A percentile compares a stretch with the other conserved stretches of the same genome.
Conservation (phyloP, 1,284 basidiomycete genomes). For the Cystobasidium slooffiae region DNA sequence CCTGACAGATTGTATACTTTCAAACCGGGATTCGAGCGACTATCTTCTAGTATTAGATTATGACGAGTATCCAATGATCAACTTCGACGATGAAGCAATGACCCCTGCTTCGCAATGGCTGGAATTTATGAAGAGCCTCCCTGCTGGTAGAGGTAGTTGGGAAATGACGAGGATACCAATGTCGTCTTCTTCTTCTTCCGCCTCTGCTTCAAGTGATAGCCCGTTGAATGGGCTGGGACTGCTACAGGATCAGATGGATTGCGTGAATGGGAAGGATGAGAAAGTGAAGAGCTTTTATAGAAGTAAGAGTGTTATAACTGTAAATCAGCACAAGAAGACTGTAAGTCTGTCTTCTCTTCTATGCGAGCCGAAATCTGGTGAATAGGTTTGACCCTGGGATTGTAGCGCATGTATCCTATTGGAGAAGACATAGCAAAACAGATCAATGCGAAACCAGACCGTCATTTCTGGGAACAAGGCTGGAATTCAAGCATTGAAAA, state of each 20-base stretch:
- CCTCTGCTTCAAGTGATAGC: not conserved
- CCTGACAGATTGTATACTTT: slow-evolving; percentile 22
- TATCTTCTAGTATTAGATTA: slow-evolving; percentile 30
- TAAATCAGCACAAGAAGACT: slow-evolving; percentile 40
- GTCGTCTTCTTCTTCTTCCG: not conserved
- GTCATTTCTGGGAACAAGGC: not conserved
- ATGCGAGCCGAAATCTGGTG: not conserved
- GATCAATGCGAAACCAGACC: slow-evolving; percentile 18
- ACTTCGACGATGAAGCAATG: slow-evolving; percentile 2
- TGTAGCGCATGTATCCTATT: slow-evolving; percentile 38
- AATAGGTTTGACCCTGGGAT: not conserved
- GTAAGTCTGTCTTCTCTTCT: not conserved
- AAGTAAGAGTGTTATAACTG: slow-evolving; percentile 18
- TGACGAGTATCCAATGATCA: slow-evolving; percentile 37
- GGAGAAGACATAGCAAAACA: slow-evolving; percentile 15
- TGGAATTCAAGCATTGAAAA: slow-evolving; percentile 16
- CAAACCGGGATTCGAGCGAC: slow-evolving; percentile 22
- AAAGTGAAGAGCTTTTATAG: slow-evolving; percentile 34
- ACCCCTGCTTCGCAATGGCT: slow-evolving; percentile 20
- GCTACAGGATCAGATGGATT: slow-evolving; percentile 16
- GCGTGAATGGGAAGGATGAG: slow-evolving; percentile 30
- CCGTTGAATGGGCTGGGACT: not conserved
- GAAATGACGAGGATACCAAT: slow-evolving; percentile 39
- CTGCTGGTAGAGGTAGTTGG: slow-evolving; percentile 21
- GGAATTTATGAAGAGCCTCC: slow-evolving; percentile 22